These are phyloP conservation scores for Hyaloperonospora brassicae DNA, from an alignment of 352 stramenopile species.

Conservation along the genomic window DNA sequence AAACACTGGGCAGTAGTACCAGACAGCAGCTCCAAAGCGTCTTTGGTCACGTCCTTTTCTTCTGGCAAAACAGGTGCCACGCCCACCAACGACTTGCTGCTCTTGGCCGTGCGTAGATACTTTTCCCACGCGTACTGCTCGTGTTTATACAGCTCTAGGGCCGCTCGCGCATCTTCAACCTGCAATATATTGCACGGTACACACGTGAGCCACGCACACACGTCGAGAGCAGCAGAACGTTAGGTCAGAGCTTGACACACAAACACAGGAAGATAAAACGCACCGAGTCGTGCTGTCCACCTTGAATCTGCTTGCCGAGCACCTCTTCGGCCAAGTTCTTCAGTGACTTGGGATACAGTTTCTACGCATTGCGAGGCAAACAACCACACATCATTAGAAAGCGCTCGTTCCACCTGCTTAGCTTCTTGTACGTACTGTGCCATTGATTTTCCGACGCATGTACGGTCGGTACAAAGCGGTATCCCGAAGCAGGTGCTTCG, in stretches of 20 bases:
- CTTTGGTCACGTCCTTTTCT: conserved; percentile 20
- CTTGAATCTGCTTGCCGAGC: conserved; percentile 59
- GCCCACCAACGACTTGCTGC: conserved; percentile 37
- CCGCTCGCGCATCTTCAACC: conserved; percentile 73
- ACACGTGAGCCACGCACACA: neutral
- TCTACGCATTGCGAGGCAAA: conserved; percentile 29
- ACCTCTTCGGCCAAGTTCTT: conserved; percentile 70
- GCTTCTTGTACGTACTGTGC: conserved; percentile 40
- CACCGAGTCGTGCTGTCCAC: conserved; percentile 84
- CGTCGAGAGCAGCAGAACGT: too few species aligned
- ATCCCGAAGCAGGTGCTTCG: conserved; percentile 71
- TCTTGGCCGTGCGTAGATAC: conserved; percentile 64
- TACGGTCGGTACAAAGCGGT: conserved; percentile 80
- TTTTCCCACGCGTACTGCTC: conserved; percentile 83
- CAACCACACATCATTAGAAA: neutral
- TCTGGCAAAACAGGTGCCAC: conserved; percentile 41
- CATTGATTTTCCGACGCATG: conserved; percentile 80
- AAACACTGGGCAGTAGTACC: conserved; percentile 22
- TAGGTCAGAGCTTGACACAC: too few species aligned
- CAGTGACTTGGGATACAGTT: conserved; percentile 79
- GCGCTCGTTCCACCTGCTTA: neutral
- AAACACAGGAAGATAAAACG: conserved; percentile 4
- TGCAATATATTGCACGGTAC: conserved; percentile 10
- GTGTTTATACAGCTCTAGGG: conserved; percentile 73
- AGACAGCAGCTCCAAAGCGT: conserved; percentile 14